Evolutionary conservation across 257 asterid genomes (phyloP), one percentile per base, ranked within the genome.

Genomic region (Solanum tarapatanum): DNA sequence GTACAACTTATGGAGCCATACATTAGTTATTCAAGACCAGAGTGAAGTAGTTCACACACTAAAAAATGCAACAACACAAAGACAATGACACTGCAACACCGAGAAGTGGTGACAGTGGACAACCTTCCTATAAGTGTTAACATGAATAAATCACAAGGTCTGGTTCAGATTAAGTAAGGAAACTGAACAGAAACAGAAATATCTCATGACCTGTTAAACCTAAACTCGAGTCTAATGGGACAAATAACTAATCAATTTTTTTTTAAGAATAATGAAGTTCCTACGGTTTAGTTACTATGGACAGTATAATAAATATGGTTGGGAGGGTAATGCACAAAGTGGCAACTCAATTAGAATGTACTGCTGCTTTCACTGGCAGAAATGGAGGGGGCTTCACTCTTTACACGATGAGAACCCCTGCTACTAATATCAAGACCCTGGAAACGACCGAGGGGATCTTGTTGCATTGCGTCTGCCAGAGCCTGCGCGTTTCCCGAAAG

Each of bases 311-410:
- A 88, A 88, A 89, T 86, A 72, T 84, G 86, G 90, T 79, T 62
- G 77, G 73, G 36, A 58, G 77, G 2, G 75, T 28, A 45, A 87
- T 17, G 90, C 70, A 74, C 73, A 35, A 69, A 35, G 28, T 73
- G 35, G 83, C 89, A 82, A 86, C 89, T 76, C 41, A 83, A 90
- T 93, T 90, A 94, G 93, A 93, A 92, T 86, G 96, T 88, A 87
- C 90, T 90, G 94, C 93, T 92, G 93, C 94, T 95, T 91, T 94
- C 94, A 86, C 89, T 92, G 82, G 96, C 94, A 11, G 97, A 93
- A 70, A 92, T 87, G 11, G 96, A 92, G 21, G 95, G 93, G 86
- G 92, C 94, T 91, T 95, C 97, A 12, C 95, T 89, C 83, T 95
- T 95, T 86, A 93, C 91, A 19, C 77, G 66, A 85, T 91, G 94